Evolutionary conservation across 768 basidiomycete genomes (phyloP).

Genomic region (Tulasnella sp.): DNA sequence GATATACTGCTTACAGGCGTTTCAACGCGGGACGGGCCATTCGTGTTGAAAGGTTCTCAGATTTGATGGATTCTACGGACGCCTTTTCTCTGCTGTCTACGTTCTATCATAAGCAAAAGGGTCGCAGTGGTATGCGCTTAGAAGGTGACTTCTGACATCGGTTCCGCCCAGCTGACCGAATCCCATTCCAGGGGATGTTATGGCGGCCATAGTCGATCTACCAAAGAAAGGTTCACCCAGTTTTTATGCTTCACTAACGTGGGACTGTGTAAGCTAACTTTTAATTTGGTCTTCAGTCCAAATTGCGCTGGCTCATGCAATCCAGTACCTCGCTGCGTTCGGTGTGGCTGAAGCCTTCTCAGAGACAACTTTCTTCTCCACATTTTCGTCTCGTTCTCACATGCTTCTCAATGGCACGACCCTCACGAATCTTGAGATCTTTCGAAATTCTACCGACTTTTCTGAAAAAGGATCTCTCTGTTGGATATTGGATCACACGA

Average conservation of each 20-base stretch:
- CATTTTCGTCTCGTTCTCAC: constrained; percentile 63
- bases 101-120: constrained; percentile 38
- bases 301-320: constrained; percentile 60
- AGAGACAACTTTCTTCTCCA: constrained; percentile 66
- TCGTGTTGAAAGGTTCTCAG: constrained; percentile 53
- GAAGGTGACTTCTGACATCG: too few species aligned
- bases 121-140: not conserved
- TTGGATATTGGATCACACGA: constrained; percentile 77
- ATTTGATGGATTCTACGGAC: constrained; percentile 47
- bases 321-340: constrained; percentile 63
- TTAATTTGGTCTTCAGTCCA: constrained; percentile 36
- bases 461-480: constrained; percentile 65
- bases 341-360: constrained; percentile 67
- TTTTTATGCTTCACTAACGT: not conserved
- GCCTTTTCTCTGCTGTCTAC: constrained; percentile 57
- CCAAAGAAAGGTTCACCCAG: constrained; percentile 34
- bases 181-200: constrained; percentile 40
- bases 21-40: constrained; percentile 23
- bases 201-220: constrained; percentile 53
- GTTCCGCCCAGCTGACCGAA: not conserved
- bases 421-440: constrained; percentile 83
- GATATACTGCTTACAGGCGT: not conserved
- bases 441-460: constrained; percentile 77
- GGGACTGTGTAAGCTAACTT: not conserved
- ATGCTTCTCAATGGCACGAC: constrained; percentile 90